A percentile compares a stretch with the other conserved stretches of the same genome.
phyloP scores from a whole-genome alignment of 2,329 filamentous ascomycete genomes.

The Aspergillus carbonarius region DNA sequence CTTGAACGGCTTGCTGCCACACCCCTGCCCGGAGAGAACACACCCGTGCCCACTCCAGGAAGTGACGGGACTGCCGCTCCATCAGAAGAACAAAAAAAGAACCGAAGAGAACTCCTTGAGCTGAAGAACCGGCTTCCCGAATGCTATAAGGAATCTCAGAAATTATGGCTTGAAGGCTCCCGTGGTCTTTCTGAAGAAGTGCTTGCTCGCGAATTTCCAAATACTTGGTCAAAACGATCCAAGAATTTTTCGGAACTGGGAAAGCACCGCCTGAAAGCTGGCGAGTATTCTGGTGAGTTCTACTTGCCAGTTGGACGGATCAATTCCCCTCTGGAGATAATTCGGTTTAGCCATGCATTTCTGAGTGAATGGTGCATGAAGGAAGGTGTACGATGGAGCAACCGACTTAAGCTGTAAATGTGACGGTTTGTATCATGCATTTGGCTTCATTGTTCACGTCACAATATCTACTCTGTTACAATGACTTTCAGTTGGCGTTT shows the following conservation, averaged over 20 bases:
- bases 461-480: neutral
- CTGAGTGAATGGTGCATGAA: conserved; percentile 49
- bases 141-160: conserved; percentile 43
- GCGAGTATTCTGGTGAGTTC: conserved; percentile 39
- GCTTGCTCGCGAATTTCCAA: conserved; percentile 43
- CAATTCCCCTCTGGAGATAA: conserved; percentile 45
- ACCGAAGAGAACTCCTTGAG: conserved; percentile 40
- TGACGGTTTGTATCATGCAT: neutral
- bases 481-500: neutral
- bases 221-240: conserved; percentile 44
- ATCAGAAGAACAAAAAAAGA: conserved; percentile 38
- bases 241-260: conserved; percentile 39
- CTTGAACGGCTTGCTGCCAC: conserved; percentile 45
- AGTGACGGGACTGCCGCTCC: conserved; percentile 42
- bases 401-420: conserved; percentile 38
- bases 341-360: conserved; percentile 45
- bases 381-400: conserved; percentile 47
- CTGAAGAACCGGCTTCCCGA: conserved; percentile 42
- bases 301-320: conserved; percentile 46
- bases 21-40: conserved; percentile 40
- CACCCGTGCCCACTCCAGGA: conserved; percentile 43
- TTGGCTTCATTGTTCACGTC: neutral
- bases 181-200: conserved; percentile 42
- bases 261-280: conserved; percentile 32
- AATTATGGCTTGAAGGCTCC: conserved; percentile 45